Base-by-base conservation (phyloP, 2,329 filamentous ascomycete genomes). In the Apiospora sp. region DNA sequence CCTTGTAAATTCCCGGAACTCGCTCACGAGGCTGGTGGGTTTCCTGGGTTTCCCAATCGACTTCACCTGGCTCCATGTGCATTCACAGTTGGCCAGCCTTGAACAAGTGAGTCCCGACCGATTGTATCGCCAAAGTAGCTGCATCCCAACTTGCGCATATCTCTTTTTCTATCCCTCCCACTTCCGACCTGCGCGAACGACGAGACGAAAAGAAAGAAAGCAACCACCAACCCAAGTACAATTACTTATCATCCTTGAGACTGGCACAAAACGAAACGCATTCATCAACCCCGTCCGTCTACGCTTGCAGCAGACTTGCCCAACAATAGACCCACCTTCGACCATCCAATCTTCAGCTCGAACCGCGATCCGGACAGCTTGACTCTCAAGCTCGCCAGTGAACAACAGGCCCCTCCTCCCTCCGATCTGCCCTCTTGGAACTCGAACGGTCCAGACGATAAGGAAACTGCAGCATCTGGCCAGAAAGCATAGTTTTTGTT, bases 261-360 rank as follows among this genome's bases (percentile, higher is more conserved):
- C 58, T 19, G 58, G 58, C 10, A 64, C 30, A 22, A 24, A 24
- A 64, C 58, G 58, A 64, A 7, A 64, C 58, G n/a, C 30, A 7
- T 48, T 48, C 16, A 41, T 64, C 58, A 41, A 41, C 34, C 30
- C 54, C 54, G n/a, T 51, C 49, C 27, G 10, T n/a, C 58, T 64
- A 41, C 58, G 58, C 58, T 41, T 64, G 58, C 58, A 64, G 58
- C 51, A 58, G 24, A 37, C 58, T n/a, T 64, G 58, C 58, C 58
- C 58, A 64, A 64, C 34, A 41, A 14, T 22, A 41, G 58, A 64
- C 58, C 58, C 58, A 64, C 58, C 58, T 64, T 37, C 58, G 34
- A 64, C 58, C 58, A 64, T 64, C 58, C 58, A 64, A 64, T 64
- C 58, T 64, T 64, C 58, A 64, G 58, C 58, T 64, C 58, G 34